Conservation (phyloP, 2,329 filamentous ascomycete species). For the Aspergillus pseudoterreus region DNA sequence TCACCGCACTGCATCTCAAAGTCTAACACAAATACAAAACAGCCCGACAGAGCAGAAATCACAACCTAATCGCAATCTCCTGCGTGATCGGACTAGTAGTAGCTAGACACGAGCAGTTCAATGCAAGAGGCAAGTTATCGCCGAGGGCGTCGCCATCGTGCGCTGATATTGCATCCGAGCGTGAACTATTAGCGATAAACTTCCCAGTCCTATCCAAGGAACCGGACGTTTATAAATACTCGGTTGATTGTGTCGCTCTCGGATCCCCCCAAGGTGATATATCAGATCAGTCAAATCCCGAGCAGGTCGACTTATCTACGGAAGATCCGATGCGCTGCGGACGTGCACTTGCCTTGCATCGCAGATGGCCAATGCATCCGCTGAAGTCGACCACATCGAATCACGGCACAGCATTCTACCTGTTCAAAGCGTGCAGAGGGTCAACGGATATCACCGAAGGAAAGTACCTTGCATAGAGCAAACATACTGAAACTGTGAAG, state of each 20-base stretch:
- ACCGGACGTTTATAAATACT: neutral
- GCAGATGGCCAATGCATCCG: too few species aligned
- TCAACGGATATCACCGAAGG: neutral
- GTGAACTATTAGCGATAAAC: neutral
- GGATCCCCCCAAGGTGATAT: neutral
- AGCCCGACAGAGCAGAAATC: too few species aligned
- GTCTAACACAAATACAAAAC: too few species aligned
- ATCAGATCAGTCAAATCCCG: conserved; percentile 2
- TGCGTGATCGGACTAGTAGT: too few species aligned
- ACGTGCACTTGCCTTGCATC: neutral
- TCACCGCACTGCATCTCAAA: too few species aligned
- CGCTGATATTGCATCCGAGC: neutral
- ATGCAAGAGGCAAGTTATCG: too few species aligned
- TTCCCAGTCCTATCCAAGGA: neutral
- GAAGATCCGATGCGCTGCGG: conserved; percentile 1
- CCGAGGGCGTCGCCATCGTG: too few species aligned
- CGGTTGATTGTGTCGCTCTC: neutral
- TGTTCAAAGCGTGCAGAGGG: neutral
- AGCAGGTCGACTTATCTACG: conserved; percentile 1
- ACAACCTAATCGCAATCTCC: too few species aligned
- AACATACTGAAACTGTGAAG: neutral
- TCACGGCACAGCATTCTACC: neutral
- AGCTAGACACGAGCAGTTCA: too few species aligned
- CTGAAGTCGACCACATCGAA: neutral
- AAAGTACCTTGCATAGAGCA: neutral